A percentile compares a stretch with the other conserved stretches of the same genome.
Evolutionary conservation across 495 filamentous ascomycete genomes (phyloP).

Genomic region (Cladorrhinum samala): DNA sequence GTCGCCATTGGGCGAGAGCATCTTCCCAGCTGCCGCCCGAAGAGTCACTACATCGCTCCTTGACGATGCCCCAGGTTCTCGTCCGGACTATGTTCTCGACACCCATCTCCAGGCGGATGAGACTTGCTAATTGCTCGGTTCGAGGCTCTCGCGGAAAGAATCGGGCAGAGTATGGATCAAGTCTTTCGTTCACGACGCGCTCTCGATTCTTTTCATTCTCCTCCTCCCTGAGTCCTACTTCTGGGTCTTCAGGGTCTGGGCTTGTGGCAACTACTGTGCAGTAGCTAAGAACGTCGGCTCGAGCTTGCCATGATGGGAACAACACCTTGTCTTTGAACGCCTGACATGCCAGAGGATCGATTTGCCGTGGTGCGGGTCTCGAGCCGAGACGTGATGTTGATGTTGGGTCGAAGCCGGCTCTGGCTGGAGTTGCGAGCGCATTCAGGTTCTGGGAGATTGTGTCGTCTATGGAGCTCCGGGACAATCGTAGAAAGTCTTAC

Average conservation of each 20-base stretch:
- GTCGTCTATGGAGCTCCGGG: slow-evolving; percentile 81
- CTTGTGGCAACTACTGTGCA: slow-evolving; percentile 83
- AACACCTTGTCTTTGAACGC: slow-evolving; percentile 72
- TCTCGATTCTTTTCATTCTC: slow-evolving; percentile 68
- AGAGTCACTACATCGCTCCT: slow-evolving; percentile 63
- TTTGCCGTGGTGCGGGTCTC: slow-evolving; percentile 47
- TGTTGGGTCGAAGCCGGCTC: slow-evolving; percentile 67
- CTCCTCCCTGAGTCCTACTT: slow-evolving; percentile 58
- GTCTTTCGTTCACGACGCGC: slow-evolving; percentile 74
- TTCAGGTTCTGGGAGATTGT: slow-evolving; percentile 91
- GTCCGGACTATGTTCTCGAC: slow-evolving; percentile 83
- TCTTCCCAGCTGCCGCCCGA: slow-evolving; percentile 51
- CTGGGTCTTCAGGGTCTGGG: slow-evolving; percentile 85
- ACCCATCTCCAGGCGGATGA: slow-evolving; percentile 76
- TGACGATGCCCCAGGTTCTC: slow-evolving; percentile 77
- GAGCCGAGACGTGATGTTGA: slow-evolving; percentile 55
- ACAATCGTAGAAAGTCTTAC: slow-evolving; percentile 87
- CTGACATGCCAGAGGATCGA: slow-evolving; percentile 57
- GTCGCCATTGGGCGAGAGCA: slow-evolving; percentile 43
- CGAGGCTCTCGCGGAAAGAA: slow-evolving; percentile 79
- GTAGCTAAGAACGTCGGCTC: slow-evolving; percentile 82
- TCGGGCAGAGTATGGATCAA: slow-evolving; percentile 86
- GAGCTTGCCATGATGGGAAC: slow-evolving; percentile 81
- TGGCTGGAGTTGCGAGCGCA: slow-evolving; percentile 72
- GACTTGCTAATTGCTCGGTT: slow-evolving; percentile 70